Evolutionary conservation across 345 rosid species (phyloP).

Genomic region (Diplotaxis tenuifolia): DNA sequence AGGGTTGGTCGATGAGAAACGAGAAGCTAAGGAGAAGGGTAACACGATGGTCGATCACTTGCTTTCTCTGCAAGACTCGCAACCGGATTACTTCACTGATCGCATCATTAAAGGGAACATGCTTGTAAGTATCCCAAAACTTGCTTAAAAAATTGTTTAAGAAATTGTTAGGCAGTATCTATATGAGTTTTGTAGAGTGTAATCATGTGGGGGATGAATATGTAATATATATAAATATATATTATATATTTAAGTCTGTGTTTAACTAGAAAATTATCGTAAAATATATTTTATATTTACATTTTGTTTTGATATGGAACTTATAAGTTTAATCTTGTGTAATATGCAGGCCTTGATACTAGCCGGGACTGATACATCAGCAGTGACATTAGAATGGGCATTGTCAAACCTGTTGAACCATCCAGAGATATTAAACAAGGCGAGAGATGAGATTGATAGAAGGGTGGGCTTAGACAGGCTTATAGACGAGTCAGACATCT

Average conservation of each 20-base stretch:
- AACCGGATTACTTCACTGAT: not conserved
- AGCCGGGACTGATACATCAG: slow-evolving; percentile 50
- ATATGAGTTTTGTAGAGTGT: not conserved
- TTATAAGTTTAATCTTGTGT: not conserved
- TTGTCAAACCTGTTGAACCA: slow-evolving; percentile 44
- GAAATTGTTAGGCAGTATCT: not conserved
- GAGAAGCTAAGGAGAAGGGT: not conserved
- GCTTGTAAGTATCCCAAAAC: not conserved
- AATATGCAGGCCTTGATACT: slow-evolving; percentile 37
- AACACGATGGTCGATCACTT: slow-evolving; percentile 3
- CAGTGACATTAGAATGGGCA: slow-evolving; percentile 49
- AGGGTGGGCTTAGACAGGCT: slow-evolving; percentile 29
- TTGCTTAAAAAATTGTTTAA: not conserved
- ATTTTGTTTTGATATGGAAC: slow-evolving; percentile 1
- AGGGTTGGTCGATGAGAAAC: not conserved
- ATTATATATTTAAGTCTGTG: no score
- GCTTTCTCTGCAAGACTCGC: not conserved
- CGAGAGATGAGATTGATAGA: slow-evolving; percentile 29
- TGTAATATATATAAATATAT: no score
- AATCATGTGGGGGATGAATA: no score
- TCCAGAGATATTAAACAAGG: slow-evolving; percentile 37
- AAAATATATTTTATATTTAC: no score
- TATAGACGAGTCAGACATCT: slow-evolving; percentile 38
- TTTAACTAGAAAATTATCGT: no score
- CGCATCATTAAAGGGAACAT: slow-evolving; percentile 5